These are phyloP conservation scores for Arbutus unedo DNA, from an alignment of 148 eudicot genomes.

Conservation along the genomic window DNA sequence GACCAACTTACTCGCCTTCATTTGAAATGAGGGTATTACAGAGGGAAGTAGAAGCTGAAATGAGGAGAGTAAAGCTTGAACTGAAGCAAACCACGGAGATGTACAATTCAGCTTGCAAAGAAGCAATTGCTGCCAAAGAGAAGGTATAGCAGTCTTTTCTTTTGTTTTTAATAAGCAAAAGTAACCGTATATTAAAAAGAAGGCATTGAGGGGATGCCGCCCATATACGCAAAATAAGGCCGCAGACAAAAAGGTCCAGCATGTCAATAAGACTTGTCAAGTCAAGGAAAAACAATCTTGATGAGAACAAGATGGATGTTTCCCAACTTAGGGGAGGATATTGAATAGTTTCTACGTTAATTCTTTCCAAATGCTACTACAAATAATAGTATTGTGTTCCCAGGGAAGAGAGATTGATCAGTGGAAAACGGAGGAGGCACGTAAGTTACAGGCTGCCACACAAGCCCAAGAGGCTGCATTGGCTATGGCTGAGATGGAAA, in stretches of 20 bases:
- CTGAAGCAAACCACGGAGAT: slow-evolving; percentile 50
- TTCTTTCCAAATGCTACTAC: not conserved
- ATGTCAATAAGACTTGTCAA: not conserved
- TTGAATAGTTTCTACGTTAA: not conserved
- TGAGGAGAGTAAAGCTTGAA: slow-evolving; percentile 49
- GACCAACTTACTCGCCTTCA: not conserved
- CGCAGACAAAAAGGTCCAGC: not conserved
- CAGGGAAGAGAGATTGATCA: slow-evolving; percentile 39
- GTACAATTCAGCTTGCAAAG: slow-evolving; percentile 45
- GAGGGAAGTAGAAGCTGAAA: slow-evolving; percentile 58
- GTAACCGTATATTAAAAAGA: not conserved
- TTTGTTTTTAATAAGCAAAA: not conserved
- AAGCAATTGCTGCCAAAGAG: slow-evolving; percentile 36
- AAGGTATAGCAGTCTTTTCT: slow-evolving; percentile 33
- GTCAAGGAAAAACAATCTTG: slow-evolving; percentile 7
- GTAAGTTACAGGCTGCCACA: slow-evolving; percentile 30
- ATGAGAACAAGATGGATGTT: not conserved
- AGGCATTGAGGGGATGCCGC: not conserved
- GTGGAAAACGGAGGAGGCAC: slow-evolving; percentile 36
- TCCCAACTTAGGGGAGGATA: not conserved
- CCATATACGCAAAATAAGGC: not conserved
- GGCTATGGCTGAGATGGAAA: slow-evolving; percentile 55
- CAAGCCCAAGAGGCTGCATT: slow-evolving; percentile 43
- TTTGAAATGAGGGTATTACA: slow-evolving; percentile 24
- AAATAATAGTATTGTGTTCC: not conserved